Base-by-base conservation (phyloP, 306 rosid genomes). In the Neltuma alba region DNA sequence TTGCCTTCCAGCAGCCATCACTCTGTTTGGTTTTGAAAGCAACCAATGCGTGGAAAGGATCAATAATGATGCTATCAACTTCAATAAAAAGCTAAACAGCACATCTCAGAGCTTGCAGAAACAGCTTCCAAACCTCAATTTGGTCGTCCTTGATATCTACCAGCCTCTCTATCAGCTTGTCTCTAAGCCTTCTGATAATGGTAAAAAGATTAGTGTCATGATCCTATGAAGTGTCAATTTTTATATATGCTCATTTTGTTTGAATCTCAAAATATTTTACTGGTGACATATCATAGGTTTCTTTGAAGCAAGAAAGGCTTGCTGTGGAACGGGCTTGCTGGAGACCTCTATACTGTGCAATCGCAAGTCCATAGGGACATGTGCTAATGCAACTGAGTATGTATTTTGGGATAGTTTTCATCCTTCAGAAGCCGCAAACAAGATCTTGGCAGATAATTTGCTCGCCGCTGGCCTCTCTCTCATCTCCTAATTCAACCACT, bases 381-480 rank as follows among this genome's bases (percentile, higher is more conserved):
- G 98, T 77, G 84, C 84, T 1, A 93, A 93, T 85, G 98, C 97
- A 23, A 85, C 97, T 15, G 64, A 82, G 23, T 91, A 91, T 62
- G 88, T 91, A 7, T 93, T 93, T 63, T 93, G 97, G 98, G 98
- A 93, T 83, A 79, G 88, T 15, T 74, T 87, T 84, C 98, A 93
- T 82, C 91, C 92, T 50, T 70, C 97, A 0, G 92, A 90, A 55
- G 91, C 95, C 0, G 85, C 95, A 42, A 86, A 90, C 83, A 72
- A 70, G 25, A 9, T 85, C 62, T 50, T 93, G 27, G 89, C 97
- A 0, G 65, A 48, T 82, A 13, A 38, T 60, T 78, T 93, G 85
- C 55, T 85, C 2, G 9, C 34, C 50, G 30, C 81, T 38, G 97
- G 92, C 79, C 48, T 84, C 55, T 82, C 92, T 34, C 97, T 89